Conservation (phyloP, 2,329 filamentous ascomycete genomes). For the Calonectria ilicicola region DNA sequence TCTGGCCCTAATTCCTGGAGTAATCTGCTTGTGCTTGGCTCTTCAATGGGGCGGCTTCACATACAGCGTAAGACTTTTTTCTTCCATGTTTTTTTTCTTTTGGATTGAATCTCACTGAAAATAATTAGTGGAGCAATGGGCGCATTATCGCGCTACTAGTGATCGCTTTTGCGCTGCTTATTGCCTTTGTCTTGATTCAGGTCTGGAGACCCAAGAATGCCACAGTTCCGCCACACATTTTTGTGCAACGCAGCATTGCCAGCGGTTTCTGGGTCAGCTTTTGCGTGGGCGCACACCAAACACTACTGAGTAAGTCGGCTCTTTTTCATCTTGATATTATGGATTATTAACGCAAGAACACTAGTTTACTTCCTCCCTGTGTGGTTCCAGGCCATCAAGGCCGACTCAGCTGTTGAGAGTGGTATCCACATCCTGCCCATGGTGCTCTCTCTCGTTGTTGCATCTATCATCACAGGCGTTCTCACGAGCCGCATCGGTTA, state of each 20-base stretch:
- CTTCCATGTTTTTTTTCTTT: not conserved
- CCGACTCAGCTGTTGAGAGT: slow-evolving; percentile 33
- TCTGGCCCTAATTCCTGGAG: slow-evolving; percentile 61
- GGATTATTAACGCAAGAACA: not conserved
- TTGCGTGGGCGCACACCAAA: slow-evolving; percentile 44
- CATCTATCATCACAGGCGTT: slow-evolving; percentile 42
- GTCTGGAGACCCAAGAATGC: slow-evolving; percentile 50
- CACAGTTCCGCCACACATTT: slow-evolving; percentile 55
- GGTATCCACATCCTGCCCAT: slow-evolving; percentile 44
- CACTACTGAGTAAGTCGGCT: slow-evolving; percentile 21
- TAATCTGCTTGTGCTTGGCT: slow-evolving; percentile 59
- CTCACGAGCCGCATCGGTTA: slow-evolving; percentile 50
- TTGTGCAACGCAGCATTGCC: slow-evolving; percentile 54
- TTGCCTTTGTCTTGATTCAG: slow-evolving; percentile 55
- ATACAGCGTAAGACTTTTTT: slow-evolving; percentile 38
- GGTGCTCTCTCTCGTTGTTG: slow-evolving; percentile 44
- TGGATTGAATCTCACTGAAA: not conserved
- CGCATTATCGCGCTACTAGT: slow-evolving; percentile 59
- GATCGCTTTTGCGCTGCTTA: slow-evolving; percentile 52
- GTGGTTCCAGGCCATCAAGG: slow-evolving; percentile 62
- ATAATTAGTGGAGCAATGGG: slow-evolving; percentile 52
- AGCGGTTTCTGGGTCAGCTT: slow-evolving; percentile 47
- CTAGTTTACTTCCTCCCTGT: slow-evolving; percentile 56
- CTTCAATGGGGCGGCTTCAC: slow-evolving; percentile 59
- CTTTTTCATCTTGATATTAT: not conserved